Conservation (phyloP, 192 early-diverging fungal species). For the Gorgonomyces haynaldii region DNA sequence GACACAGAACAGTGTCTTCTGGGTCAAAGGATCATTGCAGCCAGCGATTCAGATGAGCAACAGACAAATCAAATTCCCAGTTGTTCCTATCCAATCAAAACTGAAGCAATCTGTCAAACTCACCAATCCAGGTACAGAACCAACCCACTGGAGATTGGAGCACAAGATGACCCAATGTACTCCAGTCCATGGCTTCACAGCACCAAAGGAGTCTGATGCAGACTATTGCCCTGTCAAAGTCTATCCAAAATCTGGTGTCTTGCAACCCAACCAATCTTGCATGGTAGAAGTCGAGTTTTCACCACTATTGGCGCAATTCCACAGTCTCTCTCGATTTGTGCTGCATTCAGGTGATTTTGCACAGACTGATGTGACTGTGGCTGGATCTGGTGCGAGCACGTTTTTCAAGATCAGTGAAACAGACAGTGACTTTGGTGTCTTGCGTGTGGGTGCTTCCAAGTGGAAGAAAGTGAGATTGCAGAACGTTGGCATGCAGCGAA, state of each 20-base stretch:
- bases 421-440: conserved; percentile 31
- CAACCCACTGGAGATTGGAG: conserved; percentile 32
- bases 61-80: conserved; percentile 42
- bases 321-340: conserved; percentile 20
- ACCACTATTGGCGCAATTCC: conserved; percentile 35
- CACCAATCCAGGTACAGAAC: conserved; percentile 29
- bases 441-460: conserved; percentile 36
- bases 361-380: conserved; percentile 26
- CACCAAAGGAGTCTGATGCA: background rate
- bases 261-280: conserved; percentile 31
- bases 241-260: conserved; percentile 30
- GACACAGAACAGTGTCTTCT: conserved; percentile 19
- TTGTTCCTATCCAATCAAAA: conserved; percentile 28
- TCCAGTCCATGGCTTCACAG: conserved; percentile 24
- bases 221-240: conserved; percentile 24
- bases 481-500: conserved; percentile 37
- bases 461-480: conserved; percentile 13
- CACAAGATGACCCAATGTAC: conserved; percentile 11
- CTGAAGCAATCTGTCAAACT: conserved; percentile 32
- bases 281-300: conserved; percentile 36
- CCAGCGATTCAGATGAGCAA: conserved; percentile 30
- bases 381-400: conserved; percentile 37
- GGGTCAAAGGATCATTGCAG: conserved; percentile 32
- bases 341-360: conserved; percentile 37
- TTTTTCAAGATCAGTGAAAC: conserved; percentile 12